Percentiles rank a stretch among this genome's conserved stretches.
Conservation (phyloP, 176 grass and related monocot genomes). For the Dendrocalamus sinicus region DNA sequence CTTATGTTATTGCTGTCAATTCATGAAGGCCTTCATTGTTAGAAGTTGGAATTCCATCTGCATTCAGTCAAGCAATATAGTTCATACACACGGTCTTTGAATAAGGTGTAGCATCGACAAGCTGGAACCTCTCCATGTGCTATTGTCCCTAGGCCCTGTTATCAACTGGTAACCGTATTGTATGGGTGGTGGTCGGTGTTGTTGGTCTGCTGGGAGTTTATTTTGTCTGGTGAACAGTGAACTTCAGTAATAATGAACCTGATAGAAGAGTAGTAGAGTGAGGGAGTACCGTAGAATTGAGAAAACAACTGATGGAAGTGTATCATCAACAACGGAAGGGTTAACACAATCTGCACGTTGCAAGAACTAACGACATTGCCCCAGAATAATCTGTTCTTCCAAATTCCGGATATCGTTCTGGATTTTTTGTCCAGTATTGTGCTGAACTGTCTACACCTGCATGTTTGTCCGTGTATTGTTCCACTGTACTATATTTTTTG, state of each 20-base stretch:
- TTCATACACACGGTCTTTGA: background rate
- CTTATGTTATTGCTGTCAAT: background rate
- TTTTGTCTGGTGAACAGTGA: background rate
- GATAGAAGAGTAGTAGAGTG: background rate
- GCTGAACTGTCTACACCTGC: background rate
- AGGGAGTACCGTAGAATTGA: background rate
- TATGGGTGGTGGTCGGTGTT: background rate
- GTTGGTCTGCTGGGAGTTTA: background rate
- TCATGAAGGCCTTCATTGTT: slow-evolving; percentile 7
- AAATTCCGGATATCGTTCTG: background rate
- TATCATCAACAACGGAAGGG: background rate
- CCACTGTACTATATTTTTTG: background rate
- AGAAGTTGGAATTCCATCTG: background rate
- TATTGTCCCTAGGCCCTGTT: background rate
- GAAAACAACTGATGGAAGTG: background rate
- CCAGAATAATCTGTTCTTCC: background rate
- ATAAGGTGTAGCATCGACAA: background rate
- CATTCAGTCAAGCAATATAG: slow-evolving; percentile 16
- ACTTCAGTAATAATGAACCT: background rate
- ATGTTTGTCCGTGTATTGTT: background rate
- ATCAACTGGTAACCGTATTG: background rate
- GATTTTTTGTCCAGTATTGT: background rate
- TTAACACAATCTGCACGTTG: background rate
- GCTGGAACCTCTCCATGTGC: background rate
- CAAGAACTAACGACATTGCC: background rate